A percentile compares a stretch with the other conserved stretches of the same genome.
Conservation (phyloP, 2,329 filamentous ascomycete species). For the Sodiomyces alkalinus region DNA sequence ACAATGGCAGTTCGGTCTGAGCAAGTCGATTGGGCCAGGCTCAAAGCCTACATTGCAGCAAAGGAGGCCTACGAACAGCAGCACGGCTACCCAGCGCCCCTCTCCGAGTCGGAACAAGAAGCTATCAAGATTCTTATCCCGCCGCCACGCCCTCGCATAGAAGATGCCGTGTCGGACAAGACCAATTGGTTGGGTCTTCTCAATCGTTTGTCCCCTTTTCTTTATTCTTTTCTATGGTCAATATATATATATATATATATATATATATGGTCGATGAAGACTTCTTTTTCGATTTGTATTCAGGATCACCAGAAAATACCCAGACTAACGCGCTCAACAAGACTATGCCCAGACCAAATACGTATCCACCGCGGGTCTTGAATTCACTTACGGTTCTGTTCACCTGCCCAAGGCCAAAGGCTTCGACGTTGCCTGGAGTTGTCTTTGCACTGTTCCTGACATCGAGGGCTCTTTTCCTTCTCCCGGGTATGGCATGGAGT, state of each 20-base stretch:
- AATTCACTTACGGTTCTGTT: constrained; percentile 10
- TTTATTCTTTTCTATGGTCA: neutral
- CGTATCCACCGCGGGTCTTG: constrained; percentile 4
- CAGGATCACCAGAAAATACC: neutral
- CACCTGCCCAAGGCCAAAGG: constrained; percentile 2
- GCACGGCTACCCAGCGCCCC: constrained; percentile 16
- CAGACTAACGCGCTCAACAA: neutral
- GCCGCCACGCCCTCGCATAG: constrained; percentile 4
- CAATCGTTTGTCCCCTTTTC: constrained; percentile 14
- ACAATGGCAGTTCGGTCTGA: no score
- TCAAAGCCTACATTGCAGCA: constrained; percentile 23
- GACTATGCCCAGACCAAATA: constrained; percentile 10
- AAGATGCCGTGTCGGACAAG: constrained; percentile 12
- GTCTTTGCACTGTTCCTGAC: constrained; percentile 12
- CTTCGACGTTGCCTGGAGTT: constrained; percentile 10
- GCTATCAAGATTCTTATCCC: constrained; percentile 25
- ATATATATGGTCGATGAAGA: no score
- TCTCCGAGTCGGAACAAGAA: constrained; percentile 21
- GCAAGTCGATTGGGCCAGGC: constrained; percentile 18
- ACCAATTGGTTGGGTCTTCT: constrained; percentile 25
- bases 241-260: neutral
- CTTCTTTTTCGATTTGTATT: no score
- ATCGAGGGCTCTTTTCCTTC: constrained; percentile 10
- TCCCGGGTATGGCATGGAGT: constrained; percentile 13
- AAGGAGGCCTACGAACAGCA: constrained; percentile 21